A percentile compares a stretch with the other conserved stretches of the same genome.
Conservation (phyloP, 148 eudicot species). For the Spergularia marina region DNA sequence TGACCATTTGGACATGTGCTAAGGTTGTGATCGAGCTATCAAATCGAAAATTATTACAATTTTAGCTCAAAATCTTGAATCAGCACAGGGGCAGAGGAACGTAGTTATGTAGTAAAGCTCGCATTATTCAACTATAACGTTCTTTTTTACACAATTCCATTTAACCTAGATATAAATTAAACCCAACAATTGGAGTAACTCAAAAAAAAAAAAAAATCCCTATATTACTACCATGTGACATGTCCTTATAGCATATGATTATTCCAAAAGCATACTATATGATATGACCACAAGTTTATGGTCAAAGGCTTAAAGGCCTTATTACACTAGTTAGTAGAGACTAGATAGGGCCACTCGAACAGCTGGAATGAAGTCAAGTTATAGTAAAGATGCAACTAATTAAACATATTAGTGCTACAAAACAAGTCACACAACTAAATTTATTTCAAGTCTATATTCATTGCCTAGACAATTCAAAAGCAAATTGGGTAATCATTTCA, state of each 20-base stretch:
- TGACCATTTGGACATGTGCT: no score
- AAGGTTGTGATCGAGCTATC: no score
- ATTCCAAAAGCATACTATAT: slow-evolving; percentile 13
- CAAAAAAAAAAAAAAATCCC: no score
- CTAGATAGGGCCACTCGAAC: slow-evolving; percentile 17
- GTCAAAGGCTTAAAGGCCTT: not conserved
- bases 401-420: not conserved
- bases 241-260: slow-evolving; percentile 2
- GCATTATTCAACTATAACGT: no score
- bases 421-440: not conserved
- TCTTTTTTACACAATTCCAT: no score
- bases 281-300: slow-evolving; percentile 2
- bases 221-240: slow-evolving; percentile 19
- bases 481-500: slow-evolving; percentile 30
- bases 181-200: no score
- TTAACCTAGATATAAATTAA: no score
- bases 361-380: slow-evolving; percentile 4
- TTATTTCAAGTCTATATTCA: slow-evolving; percentile 27
- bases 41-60: no score
- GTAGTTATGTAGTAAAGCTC: no score
- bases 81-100: no score
- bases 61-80: no score
- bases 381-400: not conserved
- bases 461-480: slow-evolving; percentile 22
- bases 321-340: not conserved